Evolutionary conservation across 176 grass and related monocot species (phyloP), one percentile per base, ranked within the genome.

Genomic region (Ensete ventricosum): DNA sequence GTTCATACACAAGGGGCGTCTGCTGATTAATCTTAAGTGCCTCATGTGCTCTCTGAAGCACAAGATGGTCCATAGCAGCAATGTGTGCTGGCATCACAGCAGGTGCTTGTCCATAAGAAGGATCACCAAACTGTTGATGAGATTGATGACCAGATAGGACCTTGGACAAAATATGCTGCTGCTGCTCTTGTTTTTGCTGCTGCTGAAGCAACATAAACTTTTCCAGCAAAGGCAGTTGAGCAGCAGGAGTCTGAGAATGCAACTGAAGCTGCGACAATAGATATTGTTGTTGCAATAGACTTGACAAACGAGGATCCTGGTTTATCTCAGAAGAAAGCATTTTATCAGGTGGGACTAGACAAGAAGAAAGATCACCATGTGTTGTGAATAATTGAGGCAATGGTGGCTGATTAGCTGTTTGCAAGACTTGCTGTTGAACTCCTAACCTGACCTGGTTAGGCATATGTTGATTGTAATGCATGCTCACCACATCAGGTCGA

Each of bases 201-300:
- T 99, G 96, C 74, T 95, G 87, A 59, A 99, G 86, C 81, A 95
- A 76, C 78, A 99, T 79, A 50, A 89, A 77, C 62, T 99, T 95
- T 81, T 99, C 96, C 86, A 95, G 57, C 51, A 99, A 69, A 66
- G 88, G 91, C 34, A 99, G 88, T 89, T 87, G 84, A 76, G 88
- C 25, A 26, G 82, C 83, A 80, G 86, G 76, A 29, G 83, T 71
- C 78, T 94, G 96, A 71, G 88, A 63, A 53, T 91, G 88, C 71
- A 91, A 84, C 51, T 94, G 95, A 65, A 93, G 82, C 82, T 99
- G 96, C 52, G 88, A 78, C 54, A 94, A 71, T 60, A 87, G 55
- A 89, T 99, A 99, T 52, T 95, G 96, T 69, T 99, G 96, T 71
- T 99, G 96, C 54, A 95, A 79, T 70, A 94, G 72, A 69, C 76